These are phyloP conservation scores for Ogataea thermomethanolica DNA, from an alignment of 805 yeast species.

Conservation along the genomic window DNA sequence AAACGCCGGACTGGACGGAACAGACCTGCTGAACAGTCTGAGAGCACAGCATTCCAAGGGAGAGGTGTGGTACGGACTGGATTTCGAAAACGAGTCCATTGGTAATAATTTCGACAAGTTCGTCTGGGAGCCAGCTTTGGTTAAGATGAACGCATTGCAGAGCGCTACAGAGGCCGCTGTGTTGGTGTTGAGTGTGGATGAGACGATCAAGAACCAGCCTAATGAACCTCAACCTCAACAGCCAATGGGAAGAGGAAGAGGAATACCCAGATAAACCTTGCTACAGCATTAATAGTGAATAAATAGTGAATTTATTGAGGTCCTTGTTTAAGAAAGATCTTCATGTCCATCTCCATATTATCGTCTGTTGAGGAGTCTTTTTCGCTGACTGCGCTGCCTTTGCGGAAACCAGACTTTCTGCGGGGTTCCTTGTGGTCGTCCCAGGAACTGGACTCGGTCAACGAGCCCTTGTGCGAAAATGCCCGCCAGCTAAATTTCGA, in stretches of 20 bases:
- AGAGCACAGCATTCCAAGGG: constrained; percentile 95
- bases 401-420: constrained; percentile 16
- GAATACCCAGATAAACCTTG: constrained; percentile 44
- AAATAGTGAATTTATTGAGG: neutral
- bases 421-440: constrained; percentile 6
- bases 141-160: constrained; percentile 87
- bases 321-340: constrained; percentile 22
- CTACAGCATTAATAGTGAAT: neutral
- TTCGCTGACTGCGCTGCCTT: constrained; percentile 20
- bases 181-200: constrained; percentile 90
- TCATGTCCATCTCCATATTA: constrained; percentile 24
- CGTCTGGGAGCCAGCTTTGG: constrained; percentile 98
- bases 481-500: constrained; percentile 29
- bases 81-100: constrained; percentile 77
- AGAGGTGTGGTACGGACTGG: constrained; percentile 88
- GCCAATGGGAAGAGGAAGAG: constrained; percentile 41
- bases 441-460: constrained; percentile 14
- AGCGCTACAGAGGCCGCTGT: constrained; percentile 98
- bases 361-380: constrained; percentile 15
- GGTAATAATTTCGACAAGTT: constrained; percentile 81
- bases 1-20: constrained; percentile 97
- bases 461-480: constrained; percentile 23
- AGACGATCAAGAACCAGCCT: constrained; percentile 77
- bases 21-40: constrained; percentile 85
- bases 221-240: constrained; percentile 41